Base-by-base conservation (phyloP, 257 asterid genomes). In the Rubia yunnanensis region DNA sequence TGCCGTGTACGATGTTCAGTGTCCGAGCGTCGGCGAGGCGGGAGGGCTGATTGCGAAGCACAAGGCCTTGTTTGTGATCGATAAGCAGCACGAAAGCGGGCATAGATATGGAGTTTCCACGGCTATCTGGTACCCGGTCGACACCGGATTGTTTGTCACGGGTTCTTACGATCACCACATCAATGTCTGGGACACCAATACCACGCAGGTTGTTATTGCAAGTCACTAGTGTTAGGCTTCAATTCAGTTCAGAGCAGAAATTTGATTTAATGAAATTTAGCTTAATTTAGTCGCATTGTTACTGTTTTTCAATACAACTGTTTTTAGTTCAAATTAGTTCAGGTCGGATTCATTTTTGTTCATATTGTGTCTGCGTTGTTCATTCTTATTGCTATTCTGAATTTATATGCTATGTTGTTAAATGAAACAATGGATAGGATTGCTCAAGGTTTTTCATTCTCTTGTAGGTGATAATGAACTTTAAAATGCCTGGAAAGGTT, bases 401-500 rank as follows among this genome's bases (percentile, higher is more conserved):
- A 30, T 1, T n/a, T n/a, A n/a, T n/a, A n/a, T n/a, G n/a, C n/a
- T n/a, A 7, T 23, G 60, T 54, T 8, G 60, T 57, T 4, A 15
- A 48, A 13, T 20, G n/a, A 2, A 7, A 30, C 24, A 15, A 27
- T 30, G 13, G 22, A 26, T 36, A 13, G 22, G 44, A 31, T 60
- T 55, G 13, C 69, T 69, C 65, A 59, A 23, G 60, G 18, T 74
- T 76, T 59, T 53, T 22, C 24, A 65, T 59, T 73, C 65, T 70
- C 61, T 7, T 69, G 71, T 82, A 92, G 98, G 91, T 83, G 64
- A 96, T 86, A 30, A 72, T 84, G 79, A 80, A 85, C 73, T 94
- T 94, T 66, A 94, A 83, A 78, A 83, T 94, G 99, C 99, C 99
- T 50, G 99, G 99, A 70, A 94, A 94, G 86, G 99, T 94, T 70